Conservation (phyloP, 345 rosid genomes). For the Populus pruinosa region DNA sequence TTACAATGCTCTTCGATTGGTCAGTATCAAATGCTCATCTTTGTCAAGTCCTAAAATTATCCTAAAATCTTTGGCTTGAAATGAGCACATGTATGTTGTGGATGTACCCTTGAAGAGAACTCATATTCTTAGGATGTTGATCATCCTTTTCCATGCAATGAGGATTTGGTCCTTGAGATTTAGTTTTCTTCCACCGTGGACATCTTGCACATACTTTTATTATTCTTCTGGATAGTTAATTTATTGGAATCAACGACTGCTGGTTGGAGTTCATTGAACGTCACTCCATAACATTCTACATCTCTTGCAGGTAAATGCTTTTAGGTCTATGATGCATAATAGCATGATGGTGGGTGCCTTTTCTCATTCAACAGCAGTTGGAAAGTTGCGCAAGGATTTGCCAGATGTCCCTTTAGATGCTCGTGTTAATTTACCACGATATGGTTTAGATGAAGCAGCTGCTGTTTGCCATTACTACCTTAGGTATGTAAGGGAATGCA, state of each 20-base stretch:
- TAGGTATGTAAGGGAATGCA: conserved; percentile 44
- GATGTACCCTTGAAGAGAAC: background rate
- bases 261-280: background rate
- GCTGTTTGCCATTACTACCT: conserved; percentile 87
- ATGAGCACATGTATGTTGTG: background rate
- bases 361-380: conserved; percentile 93
- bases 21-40: conserved; percentile 22
- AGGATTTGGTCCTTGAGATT: background rate
- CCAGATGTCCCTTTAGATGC: conserved; percentile 90
- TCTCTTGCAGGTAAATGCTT: conserved; percentile 78
- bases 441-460: conserved; percentile 75
- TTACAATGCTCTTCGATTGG: conserved; percentile 25
- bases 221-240: background rate
- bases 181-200: background rate
- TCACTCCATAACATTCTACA: background rate
- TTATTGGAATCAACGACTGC: background rate
- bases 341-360: conserved; percentile 97
- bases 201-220: background rate
- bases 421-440: conserved; percentile 66
- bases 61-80: background rate
- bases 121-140: background rate
- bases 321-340: conserved; percentile 86
- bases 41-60: background rate
- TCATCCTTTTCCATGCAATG: background rate
- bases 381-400: conserved; percentile 77